Percentiles rank a stretch among this genome's conserved stretches.
These are phyloP conservation scores for Taxawa tesnikishii DNA, from an alignment of 2,329 filamentous ascomycete species.

Conservation along the genomic window DNA sequence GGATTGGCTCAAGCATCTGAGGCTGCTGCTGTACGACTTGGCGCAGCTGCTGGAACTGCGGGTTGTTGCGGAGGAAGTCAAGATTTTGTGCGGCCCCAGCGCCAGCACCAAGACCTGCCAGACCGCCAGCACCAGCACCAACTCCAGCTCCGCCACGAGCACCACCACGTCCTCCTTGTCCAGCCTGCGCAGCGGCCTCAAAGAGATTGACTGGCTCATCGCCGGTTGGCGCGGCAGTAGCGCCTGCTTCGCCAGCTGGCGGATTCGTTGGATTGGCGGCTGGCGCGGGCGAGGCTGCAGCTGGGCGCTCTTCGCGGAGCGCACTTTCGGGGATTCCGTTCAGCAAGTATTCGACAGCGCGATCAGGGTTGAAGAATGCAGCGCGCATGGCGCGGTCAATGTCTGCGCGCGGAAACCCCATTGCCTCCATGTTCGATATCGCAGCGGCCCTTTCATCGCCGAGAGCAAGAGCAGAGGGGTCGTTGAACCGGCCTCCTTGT, in stretches of 20 bases:
- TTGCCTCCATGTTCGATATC: slow-evolving; percentile 87
- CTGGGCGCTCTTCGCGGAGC: slow-evolving; percentile 53
- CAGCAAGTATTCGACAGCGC: slow-evolving; percentile 90
- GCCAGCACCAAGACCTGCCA: slow-evolving; percentile 35
- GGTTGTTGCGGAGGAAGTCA: slow-evolving; percentile 88
- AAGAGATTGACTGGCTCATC: slow-evolving; percentile 77
- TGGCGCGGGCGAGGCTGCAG: slow-evolving; percentile 22
- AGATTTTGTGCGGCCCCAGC: slow-evolving; percentile 48
- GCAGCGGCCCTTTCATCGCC: slow-evolving; percentile 71
- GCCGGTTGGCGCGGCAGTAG: slow-evolving; percentile 31
- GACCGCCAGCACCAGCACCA: slow-evolving; percentile 37
- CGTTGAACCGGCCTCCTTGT: slow-evolving; percentile 44
- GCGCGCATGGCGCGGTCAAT: slow-evolving; percentile 93
- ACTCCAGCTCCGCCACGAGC: slow-evolving; percentile 22
- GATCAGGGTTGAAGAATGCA: slow-evolving; percentile 92
- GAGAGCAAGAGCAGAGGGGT: slow-evolving; percentile 74
- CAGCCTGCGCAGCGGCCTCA: slow-evolving; percentile 76
- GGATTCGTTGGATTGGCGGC: slow-evolving; percentile 24
- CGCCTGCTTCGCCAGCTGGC: slow-evolving; percentile 24
- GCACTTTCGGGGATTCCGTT: slow-evolving; percentile 83
- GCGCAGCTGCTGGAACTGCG: slow-evolving; percentile 94
- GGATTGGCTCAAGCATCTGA: slow-evolving; percentile 94
- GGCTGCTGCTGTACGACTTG: slow-evolving; percentile 96
- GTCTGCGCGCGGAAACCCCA: slow-evolving; percentile 83
- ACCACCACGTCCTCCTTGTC: slow-evolving; percentile 35